phyloP scores from a whole-genome alignment of 1,139 yeast species.

The Scheffersomyces segobiensis region DNA sequence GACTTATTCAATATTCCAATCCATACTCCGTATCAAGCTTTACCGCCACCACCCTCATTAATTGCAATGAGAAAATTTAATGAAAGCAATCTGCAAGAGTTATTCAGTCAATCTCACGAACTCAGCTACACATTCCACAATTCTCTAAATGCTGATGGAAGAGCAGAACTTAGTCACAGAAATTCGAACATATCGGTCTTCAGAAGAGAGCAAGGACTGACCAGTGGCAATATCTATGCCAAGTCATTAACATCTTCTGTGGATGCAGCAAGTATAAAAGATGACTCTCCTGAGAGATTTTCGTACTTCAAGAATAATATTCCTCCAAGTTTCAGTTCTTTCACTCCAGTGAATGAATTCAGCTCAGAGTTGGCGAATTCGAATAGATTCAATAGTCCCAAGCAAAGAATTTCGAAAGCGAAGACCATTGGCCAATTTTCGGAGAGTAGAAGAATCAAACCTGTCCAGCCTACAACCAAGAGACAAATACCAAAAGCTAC shows the following conservation, averaged over 20 bases:
- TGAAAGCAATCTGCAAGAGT: slow-evolving; percentile 5
- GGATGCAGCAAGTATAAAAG: slow-evolving; percentile 26
- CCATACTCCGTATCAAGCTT: slow-evolving; percentile 47
- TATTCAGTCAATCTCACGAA: slow-evolving; percentile 5
- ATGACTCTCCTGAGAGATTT: slow-evolving; percentile 27
- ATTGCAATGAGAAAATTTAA: slow-evolving; percentile 17
- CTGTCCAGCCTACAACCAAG: background rate
- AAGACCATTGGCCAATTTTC: background rate
- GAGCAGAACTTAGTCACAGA: slow-evolving; percentile 8
- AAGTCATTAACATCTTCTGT: slow-evolving; percentile 30
- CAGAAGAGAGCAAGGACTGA: slow-evolving; percentile 18
- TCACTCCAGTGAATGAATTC: slow-evolving; percentile 2
- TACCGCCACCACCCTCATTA: slow-evolving; percentile 34
- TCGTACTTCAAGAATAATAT: slow-evolving; percentile 10
- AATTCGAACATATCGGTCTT: slow-evolving; percentile 24
- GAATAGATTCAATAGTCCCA: background rate
- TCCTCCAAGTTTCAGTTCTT: slow-evolving; percentile 5
- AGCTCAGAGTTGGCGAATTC: background rate
- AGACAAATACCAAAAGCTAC: slow-evolving; percentile 6
- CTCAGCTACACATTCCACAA: slow-evolving; percentile 8
- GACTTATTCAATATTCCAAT: slow-evolving; percentile 37
- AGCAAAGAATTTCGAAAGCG: background rate
- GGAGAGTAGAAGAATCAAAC: background rate
- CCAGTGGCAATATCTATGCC: slow-evolving; percentile 9
- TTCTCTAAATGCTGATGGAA: slow-evolving; percentile 8